Evolutionary conservation across 2,329 filamentous ascomycete genomes (phyloP).

Genomic region (Chrysoporthe austroafricana): DNA sequence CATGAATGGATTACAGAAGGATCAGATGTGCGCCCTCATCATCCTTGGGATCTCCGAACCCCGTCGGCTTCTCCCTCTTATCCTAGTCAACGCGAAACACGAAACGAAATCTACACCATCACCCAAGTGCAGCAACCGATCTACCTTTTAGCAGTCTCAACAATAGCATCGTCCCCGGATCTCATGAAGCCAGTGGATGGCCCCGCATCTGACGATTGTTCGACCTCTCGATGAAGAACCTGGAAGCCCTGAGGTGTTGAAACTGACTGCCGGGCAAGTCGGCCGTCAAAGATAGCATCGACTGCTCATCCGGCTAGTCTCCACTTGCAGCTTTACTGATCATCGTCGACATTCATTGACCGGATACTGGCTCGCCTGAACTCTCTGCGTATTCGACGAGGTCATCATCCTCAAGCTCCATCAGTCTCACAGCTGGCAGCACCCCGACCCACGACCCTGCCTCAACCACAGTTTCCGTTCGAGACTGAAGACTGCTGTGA

Average conservation of each 20-base stretch:
- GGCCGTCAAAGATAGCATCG: no score
- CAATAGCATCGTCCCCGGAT: not conserved
- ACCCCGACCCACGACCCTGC: not conserved
- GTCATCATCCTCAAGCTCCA: slow-evolving; percentile 1
- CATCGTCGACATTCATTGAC: not conserved
- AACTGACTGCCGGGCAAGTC: no score
- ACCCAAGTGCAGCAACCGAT: not conserved
- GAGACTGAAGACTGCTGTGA: no score
- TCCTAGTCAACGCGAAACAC: not conserved
- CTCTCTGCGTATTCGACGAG: not conserved
- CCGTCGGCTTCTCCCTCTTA: not conserved
- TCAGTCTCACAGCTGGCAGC: not conserved
- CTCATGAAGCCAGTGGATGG: no score
- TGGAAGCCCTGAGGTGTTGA: no score
- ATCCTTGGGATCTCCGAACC: not conserved
- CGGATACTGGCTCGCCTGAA: not conserved
- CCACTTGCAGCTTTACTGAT: no score
- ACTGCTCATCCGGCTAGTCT: no score
- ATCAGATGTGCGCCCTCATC: not conserved
- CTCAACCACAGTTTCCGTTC: not conserved
- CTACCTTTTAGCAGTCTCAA: not conserved
- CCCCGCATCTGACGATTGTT: not conserved
- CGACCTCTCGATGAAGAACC: not conserved
- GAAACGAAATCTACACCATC: not conserved
- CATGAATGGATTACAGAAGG: not conserved